Conservation (phyloP, 2,329 filamentous ascomycete genomes). For the Elsinoe australis region DNA sequence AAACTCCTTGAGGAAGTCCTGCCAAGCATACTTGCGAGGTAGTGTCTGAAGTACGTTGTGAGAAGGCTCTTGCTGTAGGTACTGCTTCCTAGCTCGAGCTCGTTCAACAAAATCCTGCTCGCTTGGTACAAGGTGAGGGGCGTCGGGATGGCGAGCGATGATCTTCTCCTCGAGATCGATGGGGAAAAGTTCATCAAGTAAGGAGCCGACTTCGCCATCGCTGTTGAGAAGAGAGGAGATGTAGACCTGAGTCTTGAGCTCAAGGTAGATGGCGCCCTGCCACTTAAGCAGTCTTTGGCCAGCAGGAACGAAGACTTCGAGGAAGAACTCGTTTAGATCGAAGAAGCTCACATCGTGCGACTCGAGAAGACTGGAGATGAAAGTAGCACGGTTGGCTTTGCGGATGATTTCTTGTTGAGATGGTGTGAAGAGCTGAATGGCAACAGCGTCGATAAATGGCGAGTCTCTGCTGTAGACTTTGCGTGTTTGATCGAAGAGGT, state of each 20-base stretch:
- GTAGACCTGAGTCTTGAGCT: conserved; percentile 61
- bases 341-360: conserved; percentile 55
- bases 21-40: conserved; percentile 56
- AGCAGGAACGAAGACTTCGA: conserved; percentile 56
- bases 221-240: conserved; percentile 53
- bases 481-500: conserved; percentile 56
- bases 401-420: conserved; percentile 52
- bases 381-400: conserved; percentile 58
- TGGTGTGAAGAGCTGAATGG: conserved; percentile 32
- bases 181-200: conserved; percentile 55
- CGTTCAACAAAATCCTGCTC: conserved; percentile 54
- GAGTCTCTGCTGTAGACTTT: conserved; percentile 50
- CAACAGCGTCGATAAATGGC: conserved; percentile 43
- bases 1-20: conserved; percentile 54
- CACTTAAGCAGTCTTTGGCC: conserved; percentile 51
- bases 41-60: conserved; percentile 40
- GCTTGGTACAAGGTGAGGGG: conserved; percentile 46
- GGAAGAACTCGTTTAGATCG: conserved; percentile 55
- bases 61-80: conserved; percentile 45
- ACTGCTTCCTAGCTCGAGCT: conserved; percentile 47
- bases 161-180: conserved; percentile 48
- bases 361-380: conserved; percentile 56
- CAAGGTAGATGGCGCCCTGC: conserved; percentile 54
- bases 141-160: conserved; percentile 47
- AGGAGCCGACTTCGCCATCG: conserved; percentile 47